Evolutionary conservation across 2,329 filamentous ascomycete genomes (phyloP).

Genomic region (Curvularia spicifera): DNA sequence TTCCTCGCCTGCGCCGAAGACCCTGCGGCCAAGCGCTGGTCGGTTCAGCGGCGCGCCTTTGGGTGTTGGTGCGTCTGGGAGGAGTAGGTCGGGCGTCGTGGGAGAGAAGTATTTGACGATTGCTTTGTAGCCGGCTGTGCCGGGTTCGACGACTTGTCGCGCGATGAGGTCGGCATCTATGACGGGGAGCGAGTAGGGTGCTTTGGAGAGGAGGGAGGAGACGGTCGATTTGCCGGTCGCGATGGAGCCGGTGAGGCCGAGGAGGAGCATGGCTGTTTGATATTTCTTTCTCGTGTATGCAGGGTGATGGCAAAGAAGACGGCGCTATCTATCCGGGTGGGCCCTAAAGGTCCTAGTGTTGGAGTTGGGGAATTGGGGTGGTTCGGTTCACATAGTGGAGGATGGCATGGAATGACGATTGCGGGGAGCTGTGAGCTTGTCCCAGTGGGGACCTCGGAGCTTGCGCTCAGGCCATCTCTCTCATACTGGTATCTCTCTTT

Average conservation of each 20-base stretch:
- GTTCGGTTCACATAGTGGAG: slow-evolving; percentile 12
- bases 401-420: slow-evolving; percentile 16
- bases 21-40: slow-evolving; percentile 79
- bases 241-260: slow-evolving; percentile 95
- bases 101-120: slow-evolving; percentile 83
- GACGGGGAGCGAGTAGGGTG: slow-evolving; percentile 85
- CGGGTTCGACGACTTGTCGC: slow-evolving; percentile 91
- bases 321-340: not conserved
- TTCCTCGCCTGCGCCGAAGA: slow-evolving; percentile 82
- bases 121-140: slow-evolving; percentile 79
- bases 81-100: slow-evolving; percentile 83
- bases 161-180: slow-evolving; percentile 94
- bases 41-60: slow-evolving; percentile 81
- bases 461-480: slow-evolving; percentile 4
- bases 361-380: not conserved
- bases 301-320: no score
- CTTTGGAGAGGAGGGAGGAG: slow-evolving; percentile 76
- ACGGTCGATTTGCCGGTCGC: slow-evolving; percentile 98
- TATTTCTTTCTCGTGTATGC: slow-evolving; percentile 3
- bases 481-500: not conserved
- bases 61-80: slow-evolving; percentile 60
- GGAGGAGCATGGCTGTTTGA: slow-evolving; percentile 75
- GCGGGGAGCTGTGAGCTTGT: slow-evolving; percentile 19
- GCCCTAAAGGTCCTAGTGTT: not conserved
- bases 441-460: slow-evolving; percentile 14